These are phyloP conservation scores for Eucommia ulmoides DNA, from an alignment of 257 asterid genomes.

Conservation along the genomic window DNA sequence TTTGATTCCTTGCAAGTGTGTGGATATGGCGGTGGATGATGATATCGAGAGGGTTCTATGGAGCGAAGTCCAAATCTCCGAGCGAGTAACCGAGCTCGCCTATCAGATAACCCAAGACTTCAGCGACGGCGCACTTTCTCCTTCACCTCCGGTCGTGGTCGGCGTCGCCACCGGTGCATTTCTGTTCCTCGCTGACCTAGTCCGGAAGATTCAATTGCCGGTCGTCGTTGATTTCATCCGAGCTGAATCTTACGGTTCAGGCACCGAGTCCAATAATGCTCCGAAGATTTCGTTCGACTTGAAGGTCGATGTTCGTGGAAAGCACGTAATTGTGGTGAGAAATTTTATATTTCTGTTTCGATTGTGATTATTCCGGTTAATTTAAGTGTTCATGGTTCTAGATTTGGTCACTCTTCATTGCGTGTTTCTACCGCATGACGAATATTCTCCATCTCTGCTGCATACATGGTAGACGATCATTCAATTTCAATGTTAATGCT, in stretches of 20 bases:
- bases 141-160: conserved; percentile 40
- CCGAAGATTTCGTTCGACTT: conserved; percentile 60
- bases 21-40: conserved; percentile 29
- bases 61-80: conserved; percentile 36
- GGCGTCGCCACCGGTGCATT: conserved; percentile 97
- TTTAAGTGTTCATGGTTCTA: too few relatives aligned
- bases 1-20: too few relatives aligned
- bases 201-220: conserved; percentile 48
- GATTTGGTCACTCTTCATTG: too few relatives aligned
- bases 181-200: conserved; percentile 80
- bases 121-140: conserved; percentile 4
- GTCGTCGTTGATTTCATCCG: conserved; percentile 64
- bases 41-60: conserved; percentile 45
- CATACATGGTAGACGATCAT: too few relatives aligned
- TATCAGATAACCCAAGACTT: conserved; percentile 52
- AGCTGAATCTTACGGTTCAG: conserved; percentile 72
- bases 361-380: too few relatives aligned
- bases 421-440: too few relatives aligned
- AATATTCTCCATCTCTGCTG: too few relatives aligned
- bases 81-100: conserved; percentile 52
- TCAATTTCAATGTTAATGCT: too few relatives aligned
- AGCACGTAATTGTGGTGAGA: conserved; percentile 69
- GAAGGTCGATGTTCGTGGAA: conserved; percentile 58
- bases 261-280: conserved; percentile 58
- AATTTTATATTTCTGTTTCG: too few relatives aligned